Evolutionary conservation across 2,329 filamentous ascomycete species (phyloP).

Genomic region (Pestalotiopsis sp.): DNA sequence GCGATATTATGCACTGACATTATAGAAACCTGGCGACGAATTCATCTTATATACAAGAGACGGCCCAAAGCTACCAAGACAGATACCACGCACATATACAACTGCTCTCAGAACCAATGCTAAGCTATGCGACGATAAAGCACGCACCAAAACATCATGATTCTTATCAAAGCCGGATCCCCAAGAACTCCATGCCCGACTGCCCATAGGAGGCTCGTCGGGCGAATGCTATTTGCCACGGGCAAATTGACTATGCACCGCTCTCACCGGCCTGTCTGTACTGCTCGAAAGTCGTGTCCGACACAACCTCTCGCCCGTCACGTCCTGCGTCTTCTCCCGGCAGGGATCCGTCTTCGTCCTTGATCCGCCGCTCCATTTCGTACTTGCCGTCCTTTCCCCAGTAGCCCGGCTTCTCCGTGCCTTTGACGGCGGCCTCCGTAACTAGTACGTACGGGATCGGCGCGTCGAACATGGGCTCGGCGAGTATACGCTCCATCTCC

Average conservation of each 20-base stretch:
- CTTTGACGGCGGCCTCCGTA: constrained; percentile 68
- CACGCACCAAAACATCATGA: not conserved
- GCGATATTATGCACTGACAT: not conserved
- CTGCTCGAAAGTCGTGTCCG: constrained; percentile 22
- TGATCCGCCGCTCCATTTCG: constrained; percentile 68
- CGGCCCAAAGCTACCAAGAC: not conserved
- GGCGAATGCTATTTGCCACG: not conserved
- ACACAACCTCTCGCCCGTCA: constrained; percentile 18
- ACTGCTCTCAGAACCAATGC: not conserved
- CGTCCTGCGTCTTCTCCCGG: constrained; percentile 14
- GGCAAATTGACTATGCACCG: constrained; percentile 22
- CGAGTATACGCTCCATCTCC: constrained; percentile 77
- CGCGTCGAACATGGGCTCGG: constrained; percentile 80
- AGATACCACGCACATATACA: not conserved
- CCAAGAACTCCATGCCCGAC: not conserved
- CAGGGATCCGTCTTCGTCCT: constrained; percentile 57
- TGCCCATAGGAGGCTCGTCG: no score
- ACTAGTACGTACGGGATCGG: constrained; percentile 76
- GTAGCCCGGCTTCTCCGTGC: constrained; percentile 60
- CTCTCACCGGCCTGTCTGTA: constrained; percentile 35
- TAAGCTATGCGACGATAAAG: not conserved
- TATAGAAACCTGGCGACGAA: not conserved
- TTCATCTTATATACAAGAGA: not conserved
- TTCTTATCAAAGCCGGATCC: not conserved
- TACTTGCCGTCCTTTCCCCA: constrained; percentile 72